Evolutionary conservation across 495 filamentous ascomycete species (phyloP).

Genomic region (Neurospora cerealis): DNA sequence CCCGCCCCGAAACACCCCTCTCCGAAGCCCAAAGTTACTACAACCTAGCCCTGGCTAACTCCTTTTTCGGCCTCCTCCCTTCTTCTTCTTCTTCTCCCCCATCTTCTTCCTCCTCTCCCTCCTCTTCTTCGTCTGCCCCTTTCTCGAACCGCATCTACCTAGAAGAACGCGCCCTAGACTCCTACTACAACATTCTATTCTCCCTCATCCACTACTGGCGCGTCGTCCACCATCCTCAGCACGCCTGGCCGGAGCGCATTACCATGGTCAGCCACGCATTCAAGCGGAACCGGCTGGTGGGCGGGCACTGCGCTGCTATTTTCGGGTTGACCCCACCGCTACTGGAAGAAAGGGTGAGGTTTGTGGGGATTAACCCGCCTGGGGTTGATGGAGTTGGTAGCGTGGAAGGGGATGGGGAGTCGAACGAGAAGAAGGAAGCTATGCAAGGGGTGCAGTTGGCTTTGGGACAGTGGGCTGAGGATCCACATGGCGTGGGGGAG

Average conservation of each 20-base stretch:
- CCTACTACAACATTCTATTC: conserved; percentile 68
- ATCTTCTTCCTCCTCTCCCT: no score
- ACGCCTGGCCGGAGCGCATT: conserved; percentile 43
- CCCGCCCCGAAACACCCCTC: conserved; percentile 42
- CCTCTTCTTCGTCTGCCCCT: background rate
- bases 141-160: conserved; percentile 29
- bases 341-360: conserved; percentile 22
- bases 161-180: conserved; percentile 66
- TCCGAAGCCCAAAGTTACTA: conserved; percentile 63
- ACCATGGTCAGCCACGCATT: conserved; percentile 70
- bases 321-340: conserved; percentile 3
- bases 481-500: conserved; percentile 38
- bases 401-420: background rate
- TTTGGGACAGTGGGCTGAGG: conserved; percentile 36
- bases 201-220: conserved; percentile 52
- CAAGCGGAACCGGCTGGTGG: conserved; percentile 56
- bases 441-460: conserved; percentile 31
- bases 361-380: conserved; percentile 63
- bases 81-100: background rate
- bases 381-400: conserved; percentile 20
- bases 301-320: conserved; percentile 57
- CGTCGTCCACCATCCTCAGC: background rate
- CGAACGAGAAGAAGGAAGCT: conserved; percentile 20
- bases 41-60: conserved; percentile 34
- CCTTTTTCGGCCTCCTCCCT: conserved; percentile 31